Percentiles rank a stretch among this genome's conserved stretches.
phyloP scores from a whole-genome alignment of 129 eudicot species.

The Silybum marianum region DNA sequence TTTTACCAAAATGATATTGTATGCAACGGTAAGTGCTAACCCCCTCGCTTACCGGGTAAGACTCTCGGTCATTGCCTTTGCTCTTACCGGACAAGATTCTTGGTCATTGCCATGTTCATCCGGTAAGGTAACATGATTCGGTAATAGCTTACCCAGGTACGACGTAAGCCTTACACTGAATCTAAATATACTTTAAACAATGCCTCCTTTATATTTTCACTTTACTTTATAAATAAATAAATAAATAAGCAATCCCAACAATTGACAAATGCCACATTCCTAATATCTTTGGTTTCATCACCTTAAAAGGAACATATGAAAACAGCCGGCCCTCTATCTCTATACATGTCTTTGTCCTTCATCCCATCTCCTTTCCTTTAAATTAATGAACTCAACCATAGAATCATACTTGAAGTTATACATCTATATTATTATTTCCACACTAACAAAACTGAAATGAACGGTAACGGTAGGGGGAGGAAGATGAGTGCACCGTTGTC shows the following conservation, averaged over 20 bases:
- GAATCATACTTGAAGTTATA: slow-evolving; percentile 13
- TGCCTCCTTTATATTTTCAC: too few relatives aligned
- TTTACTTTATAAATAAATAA: too few relatives aligned
- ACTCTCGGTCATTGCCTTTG: too few relatives aligned
- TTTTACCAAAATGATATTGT: too few relatives aligned
- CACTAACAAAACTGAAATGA: slow-evolving; percentile 36
- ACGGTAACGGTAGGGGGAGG: slow-evolving; percentile 20
- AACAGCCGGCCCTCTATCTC: slow-evolving; percentile 33
- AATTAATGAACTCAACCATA: neutral
- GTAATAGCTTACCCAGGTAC: too few relatives aligned
- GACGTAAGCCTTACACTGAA: too few relatives aligned
- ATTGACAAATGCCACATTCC: slow-evolving; percentile 35
- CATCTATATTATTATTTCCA: neutral
- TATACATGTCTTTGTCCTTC: slow-evolving; percentile 17
- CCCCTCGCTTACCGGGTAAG: too few relatives aligned
- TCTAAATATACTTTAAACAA: too few relatives aligned
- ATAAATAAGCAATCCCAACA: neutral
- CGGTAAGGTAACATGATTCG: too few relatives aligned
- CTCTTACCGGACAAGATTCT: too few relatives aligned
- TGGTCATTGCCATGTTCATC: too few relatives aligned
- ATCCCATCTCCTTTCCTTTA: neutral
- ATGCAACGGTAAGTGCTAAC: too few relatives aligned
- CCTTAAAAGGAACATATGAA: slow-evolving; percentile 25
- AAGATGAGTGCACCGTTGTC: slow-evolving; percentile 35
- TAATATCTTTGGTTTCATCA: slow-evolving; percentile 40